phyloP scores from a whole-genome alignment of 2,329 filamentous ascomycete genomes.

The Aureobasidium sp. region DNA sequence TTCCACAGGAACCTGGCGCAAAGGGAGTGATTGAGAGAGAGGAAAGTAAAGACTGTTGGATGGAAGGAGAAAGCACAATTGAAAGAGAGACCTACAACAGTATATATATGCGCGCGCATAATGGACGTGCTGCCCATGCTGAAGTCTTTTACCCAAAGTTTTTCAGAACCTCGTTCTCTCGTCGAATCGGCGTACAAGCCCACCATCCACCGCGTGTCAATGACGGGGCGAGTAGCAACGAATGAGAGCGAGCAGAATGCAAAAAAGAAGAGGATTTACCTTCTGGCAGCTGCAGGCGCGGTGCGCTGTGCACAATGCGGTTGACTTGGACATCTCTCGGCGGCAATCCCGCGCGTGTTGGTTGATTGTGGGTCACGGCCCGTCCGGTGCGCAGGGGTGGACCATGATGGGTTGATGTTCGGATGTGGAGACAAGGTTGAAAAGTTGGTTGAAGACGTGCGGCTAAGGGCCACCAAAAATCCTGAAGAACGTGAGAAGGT shows the following conservation, averaged over 20 bases:
- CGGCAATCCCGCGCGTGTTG: constrained; percentile 6
- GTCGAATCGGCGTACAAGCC: constrained; percentile 10
- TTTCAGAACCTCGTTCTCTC: neutral
- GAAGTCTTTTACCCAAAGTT: constrained; percentile 2
- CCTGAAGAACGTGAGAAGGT: neutral
- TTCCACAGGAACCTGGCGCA: constrained; percentile 15
- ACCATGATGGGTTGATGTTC: constrained; percentile 9
- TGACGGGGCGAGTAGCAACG: constrained; percentile 4
- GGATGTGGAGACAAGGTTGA: constrained; percentile 12
- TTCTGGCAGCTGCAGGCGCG: constrained; percentile 9
- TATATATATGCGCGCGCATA: neutral
- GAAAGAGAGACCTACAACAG: neutral
- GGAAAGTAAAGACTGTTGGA: constrained; percentile 12
- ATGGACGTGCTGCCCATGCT: neutral
- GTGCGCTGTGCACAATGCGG: constrained; percentile 3
- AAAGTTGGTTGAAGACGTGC: constrained; percentile 2
- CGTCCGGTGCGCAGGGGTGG: neutral
- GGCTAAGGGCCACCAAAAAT: constrained; percentile 3
- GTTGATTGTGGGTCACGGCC: constrained; percentile 14
- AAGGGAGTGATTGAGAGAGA: constrained; percentile 7
- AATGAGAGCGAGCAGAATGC: constrained; percentile 7
- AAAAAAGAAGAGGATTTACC: constrained; percentile 3
- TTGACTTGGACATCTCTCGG: constrained; percentile 11
- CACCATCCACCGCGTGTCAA: constrained; percentile 6
- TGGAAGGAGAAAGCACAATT: neutral